Base-by-base conservation (phyloP, 1,284 basidiomycete species). In the Dichomitus squalens region DNA sequence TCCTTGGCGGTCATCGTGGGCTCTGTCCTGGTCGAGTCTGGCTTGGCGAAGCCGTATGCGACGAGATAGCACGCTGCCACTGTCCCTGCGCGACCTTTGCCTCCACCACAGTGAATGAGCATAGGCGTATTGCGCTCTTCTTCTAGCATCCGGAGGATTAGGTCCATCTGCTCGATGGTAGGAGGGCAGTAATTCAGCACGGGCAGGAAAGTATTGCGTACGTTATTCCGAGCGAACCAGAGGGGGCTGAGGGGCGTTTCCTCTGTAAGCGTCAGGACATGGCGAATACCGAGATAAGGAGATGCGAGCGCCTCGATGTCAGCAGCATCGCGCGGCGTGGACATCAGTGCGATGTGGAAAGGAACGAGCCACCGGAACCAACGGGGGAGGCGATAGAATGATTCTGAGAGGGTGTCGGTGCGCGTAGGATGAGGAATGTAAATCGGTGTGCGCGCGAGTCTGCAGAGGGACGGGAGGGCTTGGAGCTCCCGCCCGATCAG, bases 341-440 rank as follows among this genome's bases (percentile, higher is more conserved):
- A 85, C 81, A 86, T 85, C 40, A 84, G 75, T 3, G 84, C 84
- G 20, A 87, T 61, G 47, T 80, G 76, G 64, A 77, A 81, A 6
- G 85, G 84, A 34, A 86, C 72, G 9, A 87, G 73, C 84, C 84
- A 86, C 7, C 83, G 76, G 67, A 86, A 85, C 70, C 82, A 84
- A 5, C 84, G 77, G 31, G 82, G 82, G 3, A 86, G 71, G 58
- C 74, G 78, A 61, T 73, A 73, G 35, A 72, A 76, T 1, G 27
- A 11, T 2, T 27, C 39, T 27, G 33, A 27, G n/a, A n/a, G n/a
- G n/a, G n/a, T 18, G 34, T 38, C 2, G 36, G 21, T 29, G 1
- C 33, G 50, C 0, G 43, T 18, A 31, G 29, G 25, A n/a, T 49
- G 25, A 50, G 78, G 77, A 27, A 82, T 67, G 59, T 60, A 76